These are phyloP conservation scores for Gaillardinia entomophila DNA, from an alignment of 805 yeast genomes.

Conservation along the genomic window DNA sequence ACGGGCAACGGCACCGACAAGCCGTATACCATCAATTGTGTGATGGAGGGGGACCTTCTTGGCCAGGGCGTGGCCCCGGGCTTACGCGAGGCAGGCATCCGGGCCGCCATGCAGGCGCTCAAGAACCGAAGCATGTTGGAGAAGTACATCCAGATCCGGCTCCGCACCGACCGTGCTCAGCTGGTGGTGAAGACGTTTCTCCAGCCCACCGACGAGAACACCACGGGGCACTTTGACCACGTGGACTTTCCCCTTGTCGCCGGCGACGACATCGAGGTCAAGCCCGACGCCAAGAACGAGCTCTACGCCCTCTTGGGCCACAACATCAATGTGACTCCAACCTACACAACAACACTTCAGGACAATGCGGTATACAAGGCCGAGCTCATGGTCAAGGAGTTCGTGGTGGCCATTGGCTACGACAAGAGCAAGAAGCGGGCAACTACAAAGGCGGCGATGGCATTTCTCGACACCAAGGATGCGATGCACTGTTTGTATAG, in stretches of 20 bases:
- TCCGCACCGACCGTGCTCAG: slow-evolving; percentile 14
- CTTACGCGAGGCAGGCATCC: slow-evolving; percentile 69
- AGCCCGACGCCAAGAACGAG: slow-evolving; percentile 33
- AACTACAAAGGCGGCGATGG: slow-evolving; percentile 35
- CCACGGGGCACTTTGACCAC: too few species aligned
- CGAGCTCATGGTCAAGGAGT: slow-evolving; percentile 24
- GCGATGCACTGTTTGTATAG: slow-evolving; percentile 2
- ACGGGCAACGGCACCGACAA: slow-evolving; percentile 42
- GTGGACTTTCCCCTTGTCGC: slow-evolving; percentile 22
- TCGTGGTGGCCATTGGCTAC: slow-evolving; percentile 23
- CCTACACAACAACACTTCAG: slow-evolving; percentile 20
- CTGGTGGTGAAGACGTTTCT: slow-evolving; percentile 4
- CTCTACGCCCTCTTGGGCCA: slow-evolving; percentile 34
- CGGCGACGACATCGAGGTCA: slow-evolving; percentile 16
- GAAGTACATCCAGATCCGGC: slow-evolving; percentile 53
- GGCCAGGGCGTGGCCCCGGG: slow-evolving; percentile 71
- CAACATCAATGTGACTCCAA: slow-evolving; percentile 28
- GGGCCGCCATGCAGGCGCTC: slow-evolving; percentile 83
- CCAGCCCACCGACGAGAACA: not conserved
- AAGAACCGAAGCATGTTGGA: slow-evolving; percentile 53
- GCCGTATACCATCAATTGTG: slow-evolving; percentile 62
- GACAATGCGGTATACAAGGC: slow-evolving; percentile 19
- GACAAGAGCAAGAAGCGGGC: slow-evolving; percentile 36
- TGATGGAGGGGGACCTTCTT: slow-evolving; percentile 56
- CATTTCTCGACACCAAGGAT: slow-evolving; percentile 21